Evolutionary conservation across 768 basidiomycete genomes (phyloP).

Genomic region (Phaffia tasmanica): DNA sequence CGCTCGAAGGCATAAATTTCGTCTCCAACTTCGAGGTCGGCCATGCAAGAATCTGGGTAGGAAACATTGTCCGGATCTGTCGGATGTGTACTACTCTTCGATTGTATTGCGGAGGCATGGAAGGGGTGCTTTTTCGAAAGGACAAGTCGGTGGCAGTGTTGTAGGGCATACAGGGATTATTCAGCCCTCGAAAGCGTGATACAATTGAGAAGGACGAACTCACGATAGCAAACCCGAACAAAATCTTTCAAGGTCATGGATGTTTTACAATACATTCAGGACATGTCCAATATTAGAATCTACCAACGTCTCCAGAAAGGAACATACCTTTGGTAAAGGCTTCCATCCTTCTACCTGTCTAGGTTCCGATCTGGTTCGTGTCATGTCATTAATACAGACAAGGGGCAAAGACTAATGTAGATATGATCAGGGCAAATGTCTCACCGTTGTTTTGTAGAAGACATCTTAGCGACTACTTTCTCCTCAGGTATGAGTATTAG

Average conservation of each 20-base stretch:
- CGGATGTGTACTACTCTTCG: background rate
- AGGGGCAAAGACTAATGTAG: no score
- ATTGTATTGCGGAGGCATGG: background rate
- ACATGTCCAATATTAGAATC: background rate
- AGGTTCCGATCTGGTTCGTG: background rate
- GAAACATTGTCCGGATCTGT: background rate
- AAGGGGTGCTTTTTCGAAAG: constrained; percentile 12
- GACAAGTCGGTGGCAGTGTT: background rate
- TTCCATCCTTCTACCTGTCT: constrained; percentile 14
- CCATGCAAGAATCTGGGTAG: constrained; percentile 2
- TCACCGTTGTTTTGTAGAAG: no score
- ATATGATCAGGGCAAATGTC: no score
- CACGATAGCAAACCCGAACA: constrained; percentile 9
- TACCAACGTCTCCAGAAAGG: background rate
- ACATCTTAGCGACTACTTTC: no score
- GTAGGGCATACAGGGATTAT: background rate
- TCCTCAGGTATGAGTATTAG: no score
- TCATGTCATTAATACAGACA: no score
- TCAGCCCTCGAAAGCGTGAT: background rate
- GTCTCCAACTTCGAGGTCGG: constrained; percentile 77
- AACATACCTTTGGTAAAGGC: constrained; percentile 19
- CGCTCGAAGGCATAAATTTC: constrained; percentile 96
- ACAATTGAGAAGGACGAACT: background rate
- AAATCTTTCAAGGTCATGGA: background rate
- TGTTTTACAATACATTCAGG: background rate